Base-by-base conservation (phyloP, 139 green algal species). In the Pseudopediastrum boryanum region DNA sequence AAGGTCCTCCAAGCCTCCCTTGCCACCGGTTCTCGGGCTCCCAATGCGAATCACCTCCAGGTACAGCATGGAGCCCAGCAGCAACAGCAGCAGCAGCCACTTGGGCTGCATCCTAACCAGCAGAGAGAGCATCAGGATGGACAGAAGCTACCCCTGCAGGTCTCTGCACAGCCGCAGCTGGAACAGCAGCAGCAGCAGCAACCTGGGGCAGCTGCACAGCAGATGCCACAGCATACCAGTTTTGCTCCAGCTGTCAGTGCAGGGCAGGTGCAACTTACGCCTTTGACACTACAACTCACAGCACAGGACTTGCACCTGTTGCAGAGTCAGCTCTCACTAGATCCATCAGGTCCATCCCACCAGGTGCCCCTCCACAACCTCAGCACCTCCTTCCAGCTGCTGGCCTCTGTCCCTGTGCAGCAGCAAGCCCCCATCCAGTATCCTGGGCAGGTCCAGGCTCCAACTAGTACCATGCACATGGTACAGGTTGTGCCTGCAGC, bases 391-490 rank as follows among this genome's bases (percentile, higher is more conserved):
- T 39, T 29, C 58, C 58, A 41, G 58, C 36, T 31, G 38, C 23
- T 41, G 58, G n/a, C n/a, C n/a, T n/a, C 58, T 39, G 58, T 66
- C 10, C n/a, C 12, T 66, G 58, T 36, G 25, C 58, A 66, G 58
- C 58, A 31, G 13, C 58, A 66, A 42, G 58, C 36, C 31, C 58
- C 58, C 58, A 29, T 42, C 31, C 58, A 66, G 46, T 16, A 56
- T 12, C 46, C n/a, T 54, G 27, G 25, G 27, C 44, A 46, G 36
- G n/a, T 72, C 2, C 64, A n/a, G n/a, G n/a, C n/a, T n/a, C n/a
- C n/a, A n/a, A n/a, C n/a, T n/a, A n/a, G n/a, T n/a, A n/a, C n/a
- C n/a, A n/a, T n/a, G n/a, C n/a, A n/a, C n/a, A n/a, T n/a, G n/a
- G n/a, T n/a, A n/a, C n/a, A n/a, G n/a, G n/a, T n/a, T n/a, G n/a